Conservation (phyloP, 106 monocot species). For the Allium cepa region DNA sequence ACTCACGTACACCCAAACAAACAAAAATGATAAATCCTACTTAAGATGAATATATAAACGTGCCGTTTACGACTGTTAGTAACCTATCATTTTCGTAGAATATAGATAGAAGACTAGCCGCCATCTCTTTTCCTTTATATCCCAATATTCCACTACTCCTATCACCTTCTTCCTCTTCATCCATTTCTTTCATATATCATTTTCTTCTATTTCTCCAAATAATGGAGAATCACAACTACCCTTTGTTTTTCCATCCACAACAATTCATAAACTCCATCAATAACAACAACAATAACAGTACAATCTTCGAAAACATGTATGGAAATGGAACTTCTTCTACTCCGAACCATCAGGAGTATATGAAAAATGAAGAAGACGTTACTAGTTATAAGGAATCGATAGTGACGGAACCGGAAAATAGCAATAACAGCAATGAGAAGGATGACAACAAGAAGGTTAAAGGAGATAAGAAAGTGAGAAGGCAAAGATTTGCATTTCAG, state of each 20-base stretch:
- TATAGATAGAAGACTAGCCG: not conserved
- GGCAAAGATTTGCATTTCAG: slow-evolving; percentile 63
- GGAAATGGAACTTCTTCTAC: not conserved
- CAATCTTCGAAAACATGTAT: too few species aligned
- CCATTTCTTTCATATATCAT: not conserved
- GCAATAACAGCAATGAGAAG: not conserved
- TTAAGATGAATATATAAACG: not conserved
- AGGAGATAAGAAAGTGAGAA: slow-evolving; percentile 56
- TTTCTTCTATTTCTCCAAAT: not conserved
- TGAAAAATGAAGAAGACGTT: not conserved
- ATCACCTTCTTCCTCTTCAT: not conserved
- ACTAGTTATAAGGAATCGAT: not conserved
- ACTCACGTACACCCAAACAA: too few species aligned
- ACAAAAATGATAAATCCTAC: not conserved
- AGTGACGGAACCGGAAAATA: not conserved
- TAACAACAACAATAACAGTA: too few species aligned
- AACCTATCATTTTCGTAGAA: not conserved
- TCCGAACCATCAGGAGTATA: not conserved
- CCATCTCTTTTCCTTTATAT: slow-evolving; percentile 1
- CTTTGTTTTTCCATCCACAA: slow-evolving; percentile 26
- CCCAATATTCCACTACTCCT: not conserved
- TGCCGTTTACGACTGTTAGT: not conserved
- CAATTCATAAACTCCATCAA: not conserved
- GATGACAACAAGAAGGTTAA: slow-evolving; percentile 7
- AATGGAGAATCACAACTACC: slow-evolving; percentile 7